Evolutionary conservation across 2,329 filamentous ascomycete species (phyloP).

Genomic region (Amesomyces nigricolor): DNA sequence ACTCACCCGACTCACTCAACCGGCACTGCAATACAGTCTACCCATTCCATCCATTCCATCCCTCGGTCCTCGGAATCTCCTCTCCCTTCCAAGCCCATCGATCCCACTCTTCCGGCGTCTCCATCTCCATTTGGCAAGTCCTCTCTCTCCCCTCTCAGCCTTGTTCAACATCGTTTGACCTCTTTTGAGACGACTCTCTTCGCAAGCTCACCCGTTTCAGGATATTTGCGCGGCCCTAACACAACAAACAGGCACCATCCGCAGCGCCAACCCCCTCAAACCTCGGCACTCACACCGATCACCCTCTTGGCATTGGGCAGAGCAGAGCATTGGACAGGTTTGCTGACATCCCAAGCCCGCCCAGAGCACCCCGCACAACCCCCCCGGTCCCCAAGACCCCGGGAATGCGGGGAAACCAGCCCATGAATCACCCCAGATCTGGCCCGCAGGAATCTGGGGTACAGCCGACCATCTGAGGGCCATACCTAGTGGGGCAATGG

Average conservation of each 20-base stretch:
- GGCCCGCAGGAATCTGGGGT: too few relatives aligned
- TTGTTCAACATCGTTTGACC: background rate
- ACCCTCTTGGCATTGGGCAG: background rate
- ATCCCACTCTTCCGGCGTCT: too few relatives aligned
- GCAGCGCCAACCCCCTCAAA: background rate
- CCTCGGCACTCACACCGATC: background rate
- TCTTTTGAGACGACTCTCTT: background rate
- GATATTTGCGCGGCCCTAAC: background rate
- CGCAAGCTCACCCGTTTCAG: background rate
- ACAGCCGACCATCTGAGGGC: background rate
- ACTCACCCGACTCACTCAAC: background rate
- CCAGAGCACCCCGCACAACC: too few relatives aligned
- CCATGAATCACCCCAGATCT: too few relatives aligned
- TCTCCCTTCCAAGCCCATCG: background rate
- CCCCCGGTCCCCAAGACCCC: too few relatives aligned
- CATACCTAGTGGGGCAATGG: background rate
- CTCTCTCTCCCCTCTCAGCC: background rate
- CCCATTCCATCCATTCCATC: background rate
- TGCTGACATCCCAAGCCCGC: background rate
- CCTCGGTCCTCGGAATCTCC: background rate
- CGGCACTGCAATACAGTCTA: background rate
- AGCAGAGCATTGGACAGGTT: background rate
- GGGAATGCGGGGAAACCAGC: too few relatives aligned
- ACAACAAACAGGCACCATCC: background rate
- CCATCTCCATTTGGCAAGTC: too few relatives aligned